Base-by-base conservation (phyloP, 495 filamentous ascomycete species). In the Trichoderma erinaceum region DNA sequence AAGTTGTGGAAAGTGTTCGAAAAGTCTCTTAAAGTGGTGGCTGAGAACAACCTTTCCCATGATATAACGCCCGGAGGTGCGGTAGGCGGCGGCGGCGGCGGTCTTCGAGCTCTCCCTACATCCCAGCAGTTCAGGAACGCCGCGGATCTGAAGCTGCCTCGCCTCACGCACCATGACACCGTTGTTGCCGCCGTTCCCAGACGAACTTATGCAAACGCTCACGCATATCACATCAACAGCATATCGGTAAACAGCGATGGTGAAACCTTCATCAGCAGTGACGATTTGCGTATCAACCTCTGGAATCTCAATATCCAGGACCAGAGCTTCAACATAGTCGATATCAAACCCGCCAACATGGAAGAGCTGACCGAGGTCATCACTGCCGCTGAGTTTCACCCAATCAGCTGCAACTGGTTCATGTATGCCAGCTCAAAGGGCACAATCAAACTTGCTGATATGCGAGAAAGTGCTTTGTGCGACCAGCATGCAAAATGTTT, bases 1-100 rank as follows among this genome's bases (percentile, higher is more conserved):
- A 99, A 99, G 83, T 84, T 99, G 69, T 99, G 95, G 95, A 99
- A 99, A 79, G 96, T 99, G 68, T 99, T 97, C 70, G 95, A 99
- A 80, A 99, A 99, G 83, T 97, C 94, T 43, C 82, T 99, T 73
- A 97, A 97, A 79, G 95, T 99, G 61, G 95, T 99, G 63, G 95
- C 95, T 12, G 95, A 99, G 82, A 99, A 99, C 82, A 99, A 99
- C 75, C 84, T 98, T 35, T 97, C 95, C 4, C 91, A 92, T 75
- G 95, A 99, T 76, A 82, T 96, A 71, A 97, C 93, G 16, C 93
- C 93, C 11, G 89, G 88, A 64, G 88, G 86, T 66, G 78, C 86
- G 65, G 87, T 87, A 68, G 90, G 90, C 68, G 91, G 89, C 35
- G 92, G 91, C 64, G 88, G 91, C 64, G 88, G 90, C 13, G 84